Evolutionary conservation across 2,329 filamentous ascomycete species (phyloP).

Genomic region (Colletotrichum viniferum): DNA sequence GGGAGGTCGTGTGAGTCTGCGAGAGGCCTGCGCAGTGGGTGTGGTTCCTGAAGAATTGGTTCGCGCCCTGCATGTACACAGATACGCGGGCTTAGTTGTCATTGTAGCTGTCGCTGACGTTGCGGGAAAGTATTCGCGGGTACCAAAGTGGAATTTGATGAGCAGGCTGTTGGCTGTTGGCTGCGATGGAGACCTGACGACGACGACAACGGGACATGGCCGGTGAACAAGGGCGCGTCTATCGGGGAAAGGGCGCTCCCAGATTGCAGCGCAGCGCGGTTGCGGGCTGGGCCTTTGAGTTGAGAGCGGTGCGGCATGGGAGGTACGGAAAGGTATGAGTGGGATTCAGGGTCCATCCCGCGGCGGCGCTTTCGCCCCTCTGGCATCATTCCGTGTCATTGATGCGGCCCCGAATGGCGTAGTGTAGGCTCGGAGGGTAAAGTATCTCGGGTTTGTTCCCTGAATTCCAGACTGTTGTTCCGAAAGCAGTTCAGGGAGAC

Average conservation of each 20-base stretch:
- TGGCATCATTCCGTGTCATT: slow-evolving; percentile 9
- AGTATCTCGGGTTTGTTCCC: not conserved
- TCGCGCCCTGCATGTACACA: not conserved
- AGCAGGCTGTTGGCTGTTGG: not conserved
- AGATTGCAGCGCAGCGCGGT: not conserved
- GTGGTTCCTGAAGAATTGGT: slow-evolving; percentile 1
- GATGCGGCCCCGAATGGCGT: not conserved
- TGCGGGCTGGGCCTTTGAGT: not conserved
- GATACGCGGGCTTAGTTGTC: not conserved
- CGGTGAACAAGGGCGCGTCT: not conserved
- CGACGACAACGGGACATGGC: not conserved
- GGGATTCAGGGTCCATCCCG: slow-evolving; percentile 1
- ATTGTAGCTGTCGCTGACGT: not conserved
- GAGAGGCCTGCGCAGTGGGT: not conserved
- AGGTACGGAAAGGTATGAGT: not conserved
- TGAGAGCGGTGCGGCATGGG: not conserved
- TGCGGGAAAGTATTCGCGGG: not conserved
- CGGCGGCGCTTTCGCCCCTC: not conserved
- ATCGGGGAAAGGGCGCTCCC: not conserved
- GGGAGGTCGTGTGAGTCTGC: not conserved
- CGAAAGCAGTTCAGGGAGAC: not conserved
- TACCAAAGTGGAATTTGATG: not conserved
- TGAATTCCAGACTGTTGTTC: not conserved
- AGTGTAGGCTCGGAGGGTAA: not conserved
- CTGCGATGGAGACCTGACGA: not conserved